Base-by-base conservation (phyloP, 257 asterid species). In the Eucommia ulmoides region DNA sequence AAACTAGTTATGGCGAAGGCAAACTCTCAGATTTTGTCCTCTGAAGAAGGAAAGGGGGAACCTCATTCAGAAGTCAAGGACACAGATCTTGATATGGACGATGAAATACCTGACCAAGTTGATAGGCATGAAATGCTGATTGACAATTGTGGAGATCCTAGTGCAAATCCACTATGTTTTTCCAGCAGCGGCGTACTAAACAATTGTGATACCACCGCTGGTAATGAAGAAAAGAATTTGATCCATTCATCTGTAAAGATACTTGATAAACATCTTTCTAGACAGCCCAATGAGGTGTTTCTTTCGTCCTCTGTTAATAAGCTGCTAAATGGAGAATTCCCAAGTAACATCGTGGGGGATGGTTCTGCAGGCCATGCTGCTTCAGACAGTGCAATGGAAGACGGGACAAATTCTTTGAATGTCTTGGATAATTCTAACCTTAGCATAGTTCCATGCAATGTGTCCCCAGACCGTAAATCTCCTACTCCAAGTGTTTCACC, bases 401-500 rank as follows among this genome's bases (percentile, higher is more conserved):
- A 11, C 9, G 11, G 11, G 11, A 15, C 72, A 24, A 59, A 58
- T 15, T 58, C 65, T 71, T 60, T 21, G 52, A 64, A 66, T 26
- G 73, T 63, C 62, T 68, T 49, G 44, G 53, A 26, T 51, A 49
- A 64, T 71, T 58, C 68, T 52, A 54, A 63, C 57, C 49, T 59
- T 48, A 62, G 67, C 50, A 51, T 69, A 46, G 65, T 64, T 58
- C 68, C 82, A 21, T 50, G 51, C 58, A 69, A 69, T 59, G 59
- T 38, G 19, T 74, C 82, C 44, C 84, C 74, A 38, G 51, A 60
- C 74, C 73, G 73, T 24, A 81, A 78, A 52, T 82, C 94, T 51
- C 99, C 99, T 7, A 41, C 77, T 42, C 95, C 88, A 53, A 91
- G 89, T 60, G 73, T 86, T 70, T 91, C 99, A 47, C 99, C 99